Percentiles rank a stretch among this genome's conserved stretches.
These are phyloP conservation scores for Globisporangium uncinulatum DNA, from an alignment of 352 stramenopile genomes.

Conservation along the genomic window DNA sequence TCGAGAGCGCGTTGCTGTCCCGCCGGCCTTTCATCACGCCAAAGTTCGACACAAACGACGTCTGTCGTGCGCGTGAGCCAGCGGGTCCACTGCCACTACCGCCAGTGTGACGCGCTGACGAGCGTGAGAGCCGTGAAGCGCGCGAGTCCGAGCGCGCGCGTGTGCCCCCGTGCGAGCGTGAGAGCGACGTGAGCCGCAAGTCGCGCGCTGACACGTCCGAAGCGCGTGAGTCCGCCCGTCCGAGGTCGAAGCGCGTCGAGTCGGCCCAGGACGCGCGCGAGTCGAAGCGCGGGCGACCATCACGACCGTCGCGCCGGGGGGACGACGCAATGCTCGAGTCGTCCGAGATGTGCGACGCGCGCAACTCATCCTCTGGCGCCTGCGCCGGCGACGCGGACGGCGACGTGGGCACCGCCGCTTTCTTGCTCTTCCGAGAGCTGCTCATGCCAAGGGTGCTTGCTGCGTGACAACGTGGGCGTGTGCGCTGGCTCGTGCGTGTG, in stretches of 20 bases:
- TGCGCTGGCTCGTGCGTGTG: not conserved
- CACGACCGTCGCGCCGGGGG: constrained; percentile 33
- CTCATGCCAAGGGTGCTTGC: constrained; percentile 1
- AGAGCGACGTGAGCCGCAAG: constrained; percentile 55
- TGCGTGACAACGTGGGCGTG: too few species aligned
- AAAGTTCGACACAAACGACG: constrained; percentile 80
- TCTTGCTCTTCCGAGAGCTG: not conserved
- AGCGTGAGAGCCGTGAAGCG: constrained; percentile 51
- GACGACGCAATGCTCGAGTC: constrained; percentile 52
- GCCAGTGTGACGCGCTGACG: constrained; percentile 30
- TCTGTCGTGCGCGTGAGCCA: constrained; percentile 29
- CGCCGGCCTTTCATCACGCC: constrained; percentile 48
- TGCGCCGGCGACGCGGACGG: constrained; percentile 4
- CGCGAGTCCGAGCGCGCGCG: constrained; percentile 62
- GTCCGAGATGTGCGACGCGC: constrained; percentile 31
- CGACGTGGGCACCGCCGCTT: constrained; percentile 1
- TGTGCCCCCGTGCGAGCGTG: constrained; percentile 17
- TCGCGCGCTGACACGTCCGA: constrained; percentile 69
- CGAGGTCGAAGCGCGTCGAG: constrained; percentile 85
- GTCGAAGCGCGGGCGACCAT: constrained; percentile 65
- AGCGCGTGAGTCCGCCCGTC: constrained; percentile 67
- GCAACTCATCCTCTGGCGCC: constrained; percentile 4
- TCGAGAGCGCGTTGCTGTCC: constrained; percentile 74
- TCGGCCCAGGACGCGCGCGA: constrained; percentile 81
- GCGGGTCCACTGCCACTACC: not conserved